Conservation (phyloP, 192 early-diverging fungal species). For the Linnemannia zychae region DNA sequence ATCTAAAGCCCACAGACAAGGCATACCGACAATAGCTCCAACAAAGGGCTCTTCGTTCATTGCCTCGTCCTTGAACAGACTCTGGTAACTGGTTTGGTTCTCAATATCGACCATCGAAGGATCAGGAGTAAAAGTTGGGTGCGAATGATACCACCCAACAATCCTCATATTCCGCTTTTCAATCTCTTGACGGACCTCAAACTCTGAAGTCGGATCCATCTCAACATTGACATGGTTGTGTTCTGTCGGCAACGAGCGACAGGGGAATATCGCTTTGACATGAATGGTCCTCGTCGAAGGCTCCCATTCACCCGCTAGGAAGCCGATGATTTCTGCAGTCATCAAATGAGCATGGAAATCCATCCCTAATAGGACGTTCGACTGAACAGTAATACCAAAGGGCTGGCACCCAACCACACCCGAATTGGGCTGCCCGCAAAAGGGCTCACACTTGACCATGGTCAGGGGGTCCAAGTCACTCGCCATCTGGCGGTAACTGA, state of each 20-base stretch:
- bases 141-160: slow-evolving; percentile 97
- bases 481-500: slow-evolving; percentile 57
- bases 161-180: slow-evolving; percentile 78
- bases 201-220: slow-evolving; percentile 86
- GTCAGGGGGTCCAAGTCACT: slow-evolving; percentile 77
- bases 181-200: slow-evolving; percentile 83
- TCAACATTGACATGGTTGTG: slow-evolving; percentile 88
- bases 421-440: slow-evolving; percentile 76
- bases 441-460: slow-evolving; percentile 88
- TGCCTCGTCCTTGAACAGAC: slow-evolving; percentile 74
- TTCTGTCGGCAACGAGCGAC: slow-evolving; percentile 77
- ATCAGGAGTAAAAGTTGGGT: slow-evolving; percentile 90
- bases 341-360: slow-evolving; percentile 95
- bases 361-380: slow-evolving; percentile 85
- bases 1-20: background rate
- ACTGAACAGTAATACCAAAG: slow-evolving; percentile 79
- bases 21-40: slow-evolving; percentile 86
- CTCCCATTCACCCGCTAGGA: slow-evolving; percentile 86
- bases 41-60: slow-evolving; percentile 83
- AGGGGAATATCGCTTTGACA: slow-evolving; percentile 80
- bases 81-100: slow-evolving; percentile 90
- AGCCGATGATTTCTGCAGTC: slow-evolving; percentile 90
- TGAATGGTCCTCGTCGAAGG: slow-evolving; percentile 57
- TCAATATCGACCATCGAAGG: slow-evolving; percentile 92
- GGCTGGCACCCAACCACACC: slow-evolving; percentile 80